Percentiles rank a stretch among this genome's conserved stretches.
Evolutionary conservation across 164 flowering plant genomes (phyloP).

Genomic region (Brasenia schreberi): DNA sequence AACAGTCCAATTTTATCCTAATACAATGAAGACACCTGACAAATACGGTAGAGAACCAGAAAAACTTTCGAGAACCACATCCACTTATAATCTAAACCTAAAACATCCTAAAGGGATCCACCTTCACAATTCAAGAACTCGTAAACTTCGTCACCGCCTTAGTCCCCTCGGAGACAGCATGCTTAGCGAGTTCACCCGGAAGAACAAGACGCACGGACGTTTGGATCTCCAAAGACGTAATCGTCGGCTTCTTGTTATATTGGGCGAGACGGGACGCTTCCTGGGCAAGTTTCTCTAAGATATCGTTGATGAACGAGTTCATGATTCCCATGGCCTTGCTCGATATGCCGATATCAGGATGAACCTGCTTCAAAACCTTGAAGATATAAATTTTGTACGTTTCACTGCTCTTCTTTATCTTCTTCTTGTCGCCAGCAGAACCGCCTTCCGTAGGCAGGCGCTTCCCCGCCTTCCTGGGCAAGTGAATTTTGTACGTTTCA

Average conservation of each 20-base stretch:
- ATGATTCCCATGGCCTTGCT: conserved; percentile 17
- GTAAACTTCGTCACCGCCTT: conserved; percentile 20
- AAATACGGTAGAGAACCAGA: background rate
- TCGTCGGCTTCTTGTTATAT: conserved; percentile 20
- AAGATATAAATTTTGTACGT: conserved; percentile 22
- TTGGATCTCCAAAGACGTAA: conserved; percentile 20
- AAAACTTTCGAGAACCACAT: background rate
- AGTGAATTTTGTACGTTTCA: too few relatives aligned
- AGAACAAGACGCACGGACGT: conserved; percentile 16
- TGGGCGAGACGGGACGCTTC: conserved; percentile 8
- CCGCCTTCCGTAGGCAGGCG: conserved; percentile 12
- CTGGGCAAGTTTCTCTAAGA: conserved; percentile 15
- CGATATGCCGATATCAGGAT: conserved; percentile 18
- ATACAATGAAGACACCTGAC: background rate
- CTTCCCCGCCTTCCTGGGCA: conserved; percentile 15
- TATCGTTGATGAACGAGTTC: conserved; percentile 10
- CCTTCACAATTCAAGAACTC: conserved; percentile 5
- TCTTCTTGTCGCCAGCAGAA: conserved; percentile 12
- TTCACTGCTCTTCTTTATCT: conserved; percentile 13
- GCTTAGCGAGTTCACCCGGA: conserved; percentile 20
- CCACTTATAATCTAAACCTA: background rate
- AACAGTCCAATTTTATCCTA: background rate
- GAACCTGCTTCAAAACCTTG: conserved; percentile 19
- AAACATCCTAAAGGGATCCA: background rate
- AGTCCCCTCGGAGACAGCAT: conserved; percentile 19